These are phyloP conservation scores for Fonsecaea nubica DNA, from an alignment of 2,329 filamentous ascomycete species.

Conservation along the genomic window DNA sequence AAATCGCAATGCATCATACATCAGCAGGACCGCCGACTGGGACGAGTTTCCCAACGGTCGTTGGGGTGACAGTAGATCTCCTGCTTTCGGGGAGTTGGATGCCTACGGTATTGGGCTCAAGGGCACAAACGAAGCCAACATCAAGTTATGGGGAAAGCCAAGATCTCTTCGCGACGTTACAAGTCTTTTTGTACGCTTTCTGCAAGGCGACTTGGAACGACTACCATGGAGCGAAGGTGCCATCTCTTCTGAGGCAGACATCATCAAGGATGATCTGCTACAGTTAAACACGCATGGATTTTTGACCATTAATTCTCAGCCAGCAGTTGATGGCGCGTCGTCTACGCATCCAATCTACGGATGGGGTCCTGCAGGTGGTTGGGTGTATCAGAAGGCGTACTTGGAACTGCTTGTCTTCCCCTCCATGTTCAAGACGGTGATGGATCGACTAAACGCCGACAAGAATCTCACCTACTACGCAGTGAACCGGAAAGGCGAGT, in stretches of 20 bases:
- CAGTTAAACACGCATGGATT: conserved; percentile 84
- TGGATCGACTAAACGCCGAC: conserved; percentile 76
- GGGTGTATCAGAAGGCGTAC: conserved; percentile 98
- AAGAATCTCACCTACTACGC: conserved; percentile 92
- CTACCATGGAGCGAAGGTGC: conserved; percentile 94
- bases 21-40: conserved; percentile 96
- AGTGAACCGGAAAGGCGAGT: conserved; percentile 79
- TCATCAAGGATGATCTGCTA: conserved; percentile 77
- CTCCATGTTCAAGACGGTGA: conserved; percentile 75
- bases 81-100: conserved; percentile 93
- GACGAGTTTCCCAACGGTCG: conserved; percentile 98
- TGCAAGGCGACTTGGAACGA: conserved; percentile 78
- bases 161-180: conserved; percentile 79
- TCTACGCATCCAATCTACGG: conserved; percentile 86
- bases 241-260: conserved; percentile 80
- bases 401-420: conserved; percentile 88
- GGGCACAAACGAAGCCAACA: conserved; percentile 93
- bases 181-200: conserved; percentile 81
- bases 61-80: conserved; percentile 96
- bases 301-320: conserved; percentile 96
- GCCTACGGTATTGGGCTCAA: conserved; percentile 92
- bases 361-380: conserved; percentile 94
- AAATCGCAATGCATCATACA: conserved; percentile 93
- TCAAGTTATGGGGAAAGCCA: conserved; percentile 91
- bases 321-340: conserved; percentile 87